Evolutionary conservation across 345 rosid species (phyloP).

Genomic region (Acer saccharum): DNA sequence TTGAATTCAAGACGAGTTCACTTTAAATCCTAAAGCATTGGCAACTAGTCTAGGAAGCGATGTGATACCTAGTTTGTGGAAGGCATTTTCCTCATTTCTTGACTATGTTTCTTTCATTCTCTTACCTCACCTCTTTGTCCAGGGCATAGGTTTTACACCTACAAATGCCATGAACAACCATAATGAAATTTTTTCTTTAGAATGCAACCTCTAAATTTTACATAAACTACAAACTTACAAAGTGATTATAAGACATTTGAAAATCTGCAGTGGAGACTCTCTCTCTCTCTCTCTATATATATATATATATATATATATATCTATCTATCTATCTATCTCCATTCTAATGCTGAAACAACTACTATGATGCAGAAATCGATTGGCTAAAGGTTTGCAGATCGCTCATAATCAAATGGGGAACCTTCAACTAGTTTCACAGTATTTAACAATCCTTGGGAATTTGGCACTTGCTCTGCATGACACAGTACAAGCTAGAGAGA

Average conservation of each 20-base stretch:
- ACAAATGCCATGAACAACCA: neutral
- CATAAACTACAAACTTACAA: neutral
- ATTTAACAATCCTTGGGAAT: constrained; percentile 86
- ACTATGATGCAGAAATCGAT: constrained; percentile 64
- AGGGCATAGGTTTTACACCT: neutral
- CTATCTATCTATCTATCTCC: neutral
- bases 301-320: neutral
- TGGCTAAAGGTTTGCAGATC: constrained; percentile 94
- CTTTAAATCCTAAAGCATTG: constrained; percentile 3
- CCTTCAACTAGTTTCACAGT: constrained; percentile 96
- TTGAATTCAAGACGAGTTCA: neutral
- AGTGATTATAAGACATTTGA: neutral
- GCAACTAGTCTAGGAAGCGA: neutral
- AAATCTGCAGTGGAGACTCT: neutral
- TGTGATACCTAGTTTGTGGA: neutral
- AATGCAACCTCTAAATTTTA: neutral
- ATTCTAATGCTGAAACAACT: constrained; percentile 7
- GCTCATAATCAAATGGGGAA: constrained; percentile 90
- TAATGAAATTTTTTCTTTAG: neutral
- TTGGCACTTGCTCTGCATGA: constrained; percentile 94
- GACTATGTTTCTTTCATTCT: neutral
- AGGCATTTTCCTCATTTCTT: neutral
- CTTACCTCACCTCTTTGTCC: neutral
- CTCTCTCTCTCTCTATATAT: neutral
- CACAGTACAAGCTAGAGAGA: constrained; percentile 90